Evolutionary conservation across 768 basidiomycete genomes (phyloP).

Genomic region (Auricularia heimuer): DNA sequence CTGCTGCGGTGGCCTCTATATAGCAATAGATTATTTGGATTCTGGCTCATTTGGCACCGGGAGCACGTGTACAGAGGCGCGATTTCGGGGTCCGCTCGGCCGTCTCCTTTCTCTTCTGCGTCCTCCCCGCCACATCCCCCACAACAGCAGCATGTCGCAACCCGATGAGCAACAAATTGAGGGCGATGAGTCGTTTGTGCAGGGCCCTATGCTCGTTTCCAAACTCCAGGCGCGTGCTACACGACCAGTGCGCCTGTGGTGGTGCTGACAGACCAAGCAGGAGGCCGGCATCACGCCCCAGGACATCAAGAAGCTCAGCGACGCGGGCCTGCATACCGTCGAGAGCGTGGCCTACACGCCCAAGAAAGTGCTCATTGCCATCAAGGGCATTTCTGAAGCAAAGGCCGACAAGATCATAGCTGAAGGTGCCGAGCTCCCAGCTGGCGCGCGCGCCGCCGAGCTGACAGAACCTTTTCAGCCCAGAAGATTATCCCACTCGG

Average conservation of each 20-base stretch:
- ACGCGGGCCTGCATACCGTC: conserved; percentile 87
- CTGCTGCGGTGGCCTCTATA: too few relatives aligned
- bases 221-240: conserved; percentile 37
- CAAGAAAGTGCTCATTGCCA: conserved; percentile 80
- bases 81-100: background rate
- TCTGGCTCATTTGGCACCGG: too few relatives aligned
- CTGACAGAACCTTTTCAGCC: conserved; percentile 36
- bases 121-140: conserved; percentile 2
- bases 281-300: conserved; percentile 83
- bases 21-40: too few relatives aligned
- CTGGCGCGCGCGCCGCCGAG: too few relatives aligned
- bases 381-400: conserved; percentile 94
- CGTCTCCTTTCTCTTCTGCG: background rate
- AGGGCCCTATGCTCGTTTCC: conserved; percentile 74
- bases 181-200: conserved; percentile 43
- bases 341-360: conserved; percentile 95
- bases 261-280: conserved; percentile 31
- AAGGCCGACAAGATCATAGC: conserved; percentile 94
- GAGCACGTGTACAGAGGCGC: conserved; percentile 8
- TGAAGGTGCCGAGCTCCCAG: conserved; percentile 48
- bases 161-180: conserved; percentile 37
- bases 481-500: conserved; percentile 95
- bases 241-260: background rate
- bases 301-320: conserved; percentile 90
- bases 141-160: conserved; percentile 41